Evolutionary conservation across 495 filamentous ascomycete genomes (phyloP).

Genomic region (Aspergillus sclerotiicarbonarius): DNA sequence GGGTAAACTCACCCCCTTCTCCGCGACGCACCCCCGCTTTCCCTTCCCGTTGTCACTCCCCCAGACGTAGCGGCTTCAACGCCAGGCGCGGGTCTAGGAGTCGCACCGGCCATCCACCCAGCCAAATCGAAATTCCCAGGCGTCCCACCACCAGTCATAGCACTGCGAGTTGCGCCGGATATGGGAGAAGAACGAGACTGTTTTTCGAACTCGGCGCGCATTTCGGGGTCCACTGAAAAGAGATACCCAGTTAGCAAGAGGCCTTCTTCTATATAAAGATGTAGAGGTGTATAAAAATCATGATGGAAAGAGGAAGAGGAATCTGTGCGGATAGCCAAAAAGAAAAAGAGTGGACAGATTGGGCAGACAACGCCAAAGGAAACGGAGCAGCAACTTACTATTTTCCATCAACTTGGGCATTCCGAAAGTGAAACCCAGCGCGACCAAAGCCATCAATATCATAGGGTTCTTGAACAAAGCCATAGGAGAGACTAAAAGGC

Average conservation of each 20-base stretch:
- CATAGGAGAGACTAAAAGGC: slow-evolving; percentile 51
- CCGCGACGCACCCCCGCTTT: slow-evolving; percentile 31
- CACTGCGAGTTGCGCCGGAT: slow-evolving; percentile 41
- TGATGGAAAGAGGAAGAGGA: no score
- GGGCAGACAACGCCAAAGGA: neutral
- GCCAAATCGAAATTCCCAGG: slow-evolving; percentile 78
- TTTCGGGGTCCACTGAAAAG: slow-evolving; percentile 85
- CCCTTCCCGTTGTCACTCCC: slow-evolving; percentile 37
- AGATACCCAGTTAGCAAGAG: neutral
- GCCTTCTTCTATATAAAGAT: neutral
- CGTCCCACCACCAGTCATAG: slow-evolving; percentile 37
- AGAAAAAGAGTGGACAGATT: neutral
- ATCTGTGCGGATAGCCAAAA: neutral
- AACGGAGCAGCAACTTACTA: slow-evolving; percentile 60
- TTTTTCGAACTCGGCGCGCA: slow-evolving; percentile 86
- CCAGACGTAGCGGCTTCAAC: slow-evolving; percentile 19
- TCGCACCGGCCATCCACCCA: slow-evolving; percentile 67
- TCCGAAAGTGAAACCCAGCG: slow-evolving; percentile 76
- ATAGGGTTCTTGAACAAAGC: slow-evolving; percentile 87
- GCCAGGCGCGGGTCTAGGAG: slow-evolving; percentile 26
- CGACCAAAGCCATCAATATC: slow-evolving; percentile 84
- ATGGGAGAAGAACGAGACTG: slow-evolving; percentile 75
- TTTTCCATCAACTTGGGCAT: slow-evolving; percentile 95
- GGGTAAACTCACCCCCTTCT: slow-evolving; percentile 29
- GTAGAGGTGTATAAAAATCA: neutral